Percentiles rank a stretch among this genome's conserved stretches.
Conservation (phyloP, 352 stramenopile genomes). For the Peronospora destructor region DNA sequence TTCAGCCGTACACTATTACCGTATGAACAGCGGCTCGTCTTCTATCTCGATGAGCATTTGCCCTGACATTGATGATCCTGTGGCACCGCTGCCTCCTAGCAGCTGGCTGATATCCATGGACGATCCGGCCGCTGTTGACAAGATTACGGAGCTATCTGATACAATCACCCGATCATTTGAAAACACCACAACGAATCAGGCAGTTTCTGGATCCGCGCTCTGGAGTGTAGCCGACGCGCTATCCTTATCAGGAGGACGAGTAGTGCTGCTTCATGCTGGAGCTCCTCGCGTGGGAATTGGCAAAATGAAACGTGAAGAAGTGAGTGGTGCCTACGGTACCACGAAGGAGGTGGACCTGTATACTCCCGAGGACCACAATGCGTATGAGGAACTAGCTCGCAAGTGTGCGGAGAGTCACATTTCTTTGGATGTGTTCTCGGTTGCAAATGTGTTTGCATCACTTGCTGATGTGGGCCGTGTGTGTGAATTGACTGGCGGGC, state of each 20-base stretch:
- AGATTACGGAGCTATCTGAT: constrained; percentile 59
- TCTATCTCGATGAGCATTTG: constrained; percentile 73
- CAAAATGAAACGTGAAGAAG: constrained; percentile 72
- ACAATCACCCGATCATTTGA: constrained; percentile 68
- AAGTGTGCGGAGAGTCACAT: constrained; percentile 74
- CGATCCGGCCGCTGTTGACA: constrained; percentile 58
- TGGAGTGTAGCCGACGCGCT: constrained; percentile 76
- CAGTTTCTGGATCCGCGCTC: constrained; percentile 65
- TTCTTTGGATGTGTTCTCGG: constrained; percentile 80
- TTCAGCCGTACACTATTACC: constrained; percentile 79
- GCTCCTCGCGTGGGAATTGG: constrained; percentile 68
- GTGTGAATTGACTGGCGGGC: constrained; percentile 79
- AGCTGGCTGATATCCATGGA: constrained; percentile 84
- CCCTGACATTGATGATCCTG: constrained; percentile 75
- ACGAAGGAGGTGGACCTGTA: constrained; percentile 84
- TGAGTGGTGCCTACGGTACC: constrained; percentile 71
- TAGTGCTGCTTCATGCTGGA: constrained; percentile 72
- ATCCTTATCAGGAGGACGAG: constrained; percentile 46
- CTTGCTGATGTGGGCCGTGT: constrained; percentile 73
- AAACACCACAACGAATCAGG: constrained; percentile 67
- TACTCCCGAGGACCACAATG: constrained; percentile 57
- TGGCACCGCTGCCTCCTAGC: constrained; percentile 57
- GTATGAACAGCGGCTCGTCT: constrained; percentile 51
- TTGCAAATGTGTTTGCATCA: constrained; percentile 79
- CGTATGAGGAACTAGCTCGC: constrained; percentile 60